These are phyloP conservation scores for Nephelium lappaceum DNA, from an alignment of 345 rosid species.

Conservation along the genomic window DNA sequence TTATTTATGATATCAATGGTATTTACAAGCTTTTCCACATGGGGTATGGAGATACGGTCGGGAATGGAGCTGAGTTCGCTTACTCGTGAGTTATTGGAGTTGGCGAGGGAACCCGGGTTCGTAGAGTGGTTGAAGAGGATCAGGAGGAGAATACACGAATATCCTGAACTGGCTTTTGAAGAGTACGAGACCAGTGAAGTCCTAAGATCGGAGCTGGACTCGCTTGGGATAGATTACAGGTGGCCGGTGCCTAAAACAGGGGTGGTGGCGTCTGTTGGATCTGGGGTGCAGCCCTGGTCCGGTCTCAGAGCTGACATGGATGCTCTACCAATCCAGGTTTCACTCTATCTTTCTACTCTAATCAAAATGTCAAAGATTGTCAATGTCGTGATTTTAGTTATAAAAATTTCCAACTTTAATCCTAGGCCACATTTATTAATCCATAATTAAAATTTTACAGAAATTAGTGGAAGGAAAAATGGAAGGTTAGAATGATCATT, in stretches of 20 bases:
- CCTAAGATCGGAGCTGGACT: slow-evolving; percentile 37
- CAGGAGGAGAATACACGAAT: slow-evolving; percentile 50
- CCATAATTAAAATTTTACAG: too few relatives aligned
- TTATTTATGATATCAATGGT: background rate
- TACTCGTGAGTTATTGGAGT: slow-evolving; percentile 30
- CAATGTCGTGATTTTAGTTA: too few relatives aligned
- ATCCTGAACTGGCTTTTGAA: slow-evolving; percentile 54
- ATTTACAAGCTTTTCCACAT: background rate
- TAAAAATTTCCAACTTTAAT: too few relatives aligned
- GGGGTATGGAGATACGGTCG: too few relatives aligned
- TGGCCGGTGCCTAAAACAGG: slow-evolving; percentile 47
- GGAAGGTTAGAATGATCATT: too few relatives aligned
- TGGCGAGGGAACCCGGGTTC: slow-evolving; percentile 46
- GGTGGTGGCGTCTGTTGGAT: slow-evolving; percentile 48
- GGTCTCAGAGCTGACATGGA: slow-evolving; percentile 65
- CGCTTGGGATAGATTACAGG: slow-evolving; percentile 45
- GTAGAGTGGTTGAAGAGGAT: slow-evolving; percentile 41
- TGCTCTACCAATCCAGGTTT: slow-evolving; percentile 57
- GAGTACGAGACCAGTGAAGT: slow-evolving; percentile 42
- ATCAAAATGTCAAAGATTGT: too few relatives aligned
- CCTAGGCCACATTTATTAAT: too few relatives aligned
- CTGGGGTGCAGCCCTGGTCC: slow-evolving; percentile 47
- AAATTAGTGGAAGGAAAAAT: too few relatives aligned
- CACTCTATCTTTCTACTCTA: too few relatives aligned
- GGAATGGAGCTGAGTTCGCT: slow-evolving; percentile 24